Conservation (phyloP, 2,329 filamentous ascomycete genomes). For the Westerdykella aurantiaca region DNA sequence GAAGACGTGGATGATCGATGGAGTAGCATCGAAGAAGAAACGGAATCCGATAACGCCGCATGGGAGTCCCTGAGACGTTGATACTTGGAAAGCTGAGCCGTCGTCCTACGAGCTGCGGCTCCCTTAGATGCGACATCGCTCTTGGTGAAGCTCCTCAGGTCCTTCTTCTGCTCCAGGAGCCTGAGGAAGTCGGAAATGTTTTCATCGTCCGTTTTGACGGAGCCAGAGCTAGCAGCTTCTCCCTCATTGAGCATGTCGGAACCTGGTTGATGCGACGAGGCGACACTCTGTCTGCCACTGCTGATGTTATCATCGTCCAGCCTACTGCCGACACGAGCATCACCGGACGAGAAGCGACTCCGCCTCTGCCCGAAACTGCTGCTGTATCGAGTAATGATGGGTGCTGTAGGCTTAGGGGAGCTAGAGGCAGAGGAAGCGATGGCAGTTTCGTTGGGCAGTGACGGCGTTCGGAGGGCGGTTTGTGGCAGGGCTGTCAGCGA, state of each 20-base stretch:
- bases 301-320: conserved; percentile 68
- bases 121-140: conserved; percentile 56
- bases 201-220: conserved; percentile 75
- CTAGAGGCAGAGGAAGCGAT: conserved; percentile 62
- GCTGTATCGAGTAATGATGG: conserved; percentile 71
- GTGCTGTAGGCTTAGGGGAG: conserved; percentile 67
- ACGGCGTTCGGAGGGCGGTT: conserved; percentile 62
- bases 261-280: conserved; percentile 65
- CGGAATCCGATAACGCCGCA: conserved; percentile 81
- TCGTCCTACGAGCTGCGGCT: conserved; percentile 66
- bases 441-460: conserved; percentile 55
- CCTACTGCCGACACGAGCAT: conserved; percentile 51
- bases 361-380: conserved; percentile 90
- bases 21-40: conserved; percentile 82
- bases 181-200: conserved; percentile 93
- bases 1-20: conserved; percentile 76
- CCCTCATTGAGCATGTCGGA: conserved; percentile 72
- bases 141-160: conserved; percentile 71
- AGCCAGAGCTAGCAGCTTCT: conserved; percentile 58
- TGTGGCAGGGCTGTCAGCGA: conserved; percentile 72
- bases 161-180: conserved; percentile 79
- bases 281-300: conserved; percentile 72
- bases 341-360: conserved; percentile 69
- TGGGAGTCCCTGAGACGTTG: conserved; percentile 87
- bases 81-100: conserved; percentile 76